Evolutionary conservation across 768 basidiomycete genomes (phyloP).

Genomic region (Leucosporidium yakuticum): DNA sequence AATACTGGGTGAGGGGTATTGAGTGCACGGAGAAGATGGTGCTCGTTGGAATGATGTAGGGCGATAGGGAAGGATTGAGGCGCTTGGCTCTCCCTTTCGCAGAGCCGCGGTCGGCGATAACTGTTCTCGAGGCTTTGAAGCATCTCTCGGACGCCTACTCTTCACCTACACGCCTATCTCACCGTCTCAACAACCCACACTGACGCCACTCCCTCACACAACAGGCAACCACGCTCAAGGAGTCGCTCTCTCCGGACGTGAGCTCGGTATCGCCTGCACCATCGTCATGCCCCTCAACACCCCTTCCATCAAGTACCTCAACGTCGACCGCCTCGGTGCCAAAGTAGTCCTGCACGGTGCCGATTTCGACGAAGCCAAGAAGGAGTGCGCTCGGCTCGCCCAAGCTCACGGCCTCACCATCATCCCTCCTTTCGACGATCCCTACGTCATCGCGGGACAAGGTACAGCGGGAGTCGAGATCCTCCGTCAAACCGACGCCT

Average conservation of each 20-base stretch:
- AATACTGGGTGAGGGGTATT: background rate
- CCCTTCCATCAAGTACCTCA: conserved; percentile 90
- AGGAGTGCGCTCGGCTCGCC: conserved; percentile 83
- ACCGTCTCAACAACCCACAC: background rate
- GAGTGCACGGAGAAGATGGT: background rate
- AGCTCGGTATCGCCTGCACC: conserved; percentile 86
- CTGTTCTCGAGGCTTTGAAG: no score
- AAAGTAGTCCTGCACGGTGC: conserved; percentile 85
- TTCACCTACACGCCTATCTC: background rate
- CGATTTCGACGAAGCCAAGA: conserved; percentile 95
- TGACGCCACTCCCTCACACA: background rate
- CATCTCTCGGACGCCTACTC: background rate
- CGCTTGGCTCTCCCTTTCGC: no score
- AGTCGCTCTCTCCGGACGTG: conserved; percentile 86
- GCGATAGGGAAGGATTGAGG: background rate
- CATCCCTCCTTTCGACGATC: conserved; percentile 96
- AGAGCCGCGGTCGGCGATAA: no score
- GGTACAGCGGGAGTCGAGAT: conserved; percentile 94
- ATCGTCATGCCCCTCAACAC: conserved; percentile 97
- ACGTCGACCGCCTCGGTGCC: conserved; percentile 88
- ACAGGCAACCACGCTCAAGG: conserved; percentile 98
- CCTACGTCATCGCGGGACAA: conserved; percentile 92
- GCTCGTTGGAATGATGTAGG: background rate
- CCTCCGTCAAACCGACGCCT: conserved; percentile 75
- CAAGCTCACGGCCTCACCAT: conserved; percentile 68